These are phyloP conservation scores for Discostella stelligera DNA, from an alignment of 352 stramenopile species.

Conservation along the genomic window DNA sequence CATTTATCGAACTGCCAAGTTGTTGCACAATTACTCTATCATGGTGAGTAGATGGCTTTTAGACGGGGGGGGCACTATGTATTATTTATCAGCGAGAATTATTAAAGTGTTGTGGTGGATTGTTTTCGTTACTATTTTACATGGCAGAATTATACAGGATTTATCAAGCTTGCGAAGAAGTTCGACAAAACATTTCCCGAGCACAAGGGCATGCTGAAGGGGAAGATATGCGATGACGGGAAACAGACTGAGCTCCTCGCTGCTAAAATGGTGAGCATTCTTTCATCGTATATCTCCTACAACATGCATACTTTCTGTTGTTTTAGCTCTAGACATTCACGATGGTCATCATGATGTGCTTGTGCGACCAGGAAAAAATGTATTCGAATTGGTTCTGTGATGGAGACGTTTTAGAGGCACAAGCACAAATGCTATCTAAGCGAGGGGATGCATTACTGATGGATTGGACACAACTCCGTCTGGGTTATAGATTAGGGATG, in stretches of 20 bases:
- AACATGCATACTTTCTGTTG: background rate
- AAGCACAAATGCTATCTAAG: conserved; percentile 84
- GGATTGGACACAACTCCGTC: conserved; percentile 84
- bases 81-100: background rate
- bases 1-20: conserved; percentile 88
- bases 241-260: conserved; percentile 64
- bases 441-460: conserved; percentile 82
- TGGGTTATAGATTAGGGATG: conserved; percentile 85
- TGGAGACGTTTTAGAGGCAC: conserved; percentile 78
- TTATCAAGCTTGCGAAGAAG: conserved; percentile 98
- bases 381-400: conserved; percentile 85
- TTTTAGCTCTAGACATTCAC: no score
- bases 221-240: conserved; percentile 71
- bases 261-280: conserved; percentile 49
- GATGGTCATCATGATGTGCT: conserved; percentile 3
- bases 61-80: background rate
- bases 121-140: background rate
- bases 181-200: conserved; percentile 87
- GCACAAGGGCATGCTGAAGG: conserved; percentile 69
- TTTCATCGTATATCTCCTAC: background rate
- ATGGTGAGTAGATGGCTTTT: conserved; percentile 61
- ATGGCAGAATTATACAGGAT: conserved; percentile 92
- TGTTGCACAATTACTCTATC: conserved; percentile 95
- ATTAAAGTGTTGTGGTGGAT: background rate
- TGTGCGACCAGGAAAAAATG: conserved; percentile 57